Evolutionary conservation across 345 rosid species (phyloP), one percentile per base, ranked within the genome.

Genomic region (Ricinus communis): DNA sequence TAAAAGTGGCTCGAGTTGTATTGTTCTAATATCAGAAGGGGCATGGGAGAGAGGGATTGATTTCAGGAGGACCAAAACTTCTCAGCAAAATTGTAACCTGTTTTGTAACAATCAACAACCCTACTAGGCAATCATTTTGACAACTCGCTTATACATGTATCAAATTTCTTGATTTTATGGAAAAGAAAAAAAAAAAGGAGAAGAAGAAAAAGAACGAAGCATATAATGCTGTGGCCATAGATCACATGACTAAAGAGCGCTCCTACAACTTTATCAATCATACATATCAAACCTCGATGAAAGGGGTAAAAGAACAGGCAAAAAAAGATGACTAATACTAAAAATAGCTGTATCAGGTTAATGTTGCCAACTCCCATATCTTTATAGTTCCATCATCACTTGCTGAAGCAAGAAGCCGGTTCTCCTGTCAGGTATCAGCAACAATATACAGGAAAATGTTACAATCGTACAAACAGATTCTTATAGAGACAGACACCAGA

Each of bases 381-480:
- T 87, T 89, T 76, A 89, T 83, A 2, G 72, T 83, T 62, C 88
- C 93, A 71, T 94, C 97, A 70, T 94, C 98, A 57, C 98, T 85
- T 1, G 88, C 85, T 41, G 97, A 94, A 13, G 97, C 97, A 74
- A 94, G 87, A 24, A 90, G 77, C 49, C 82, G 83, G 45, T 59
- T 79, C 53, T 78, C 90, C 90, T 90, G 88, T 25, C 36, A 71
- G 69, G 21, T 52, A 22, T 50, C 65, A 61, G 68, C 30, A 54
- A 30, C 30, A 54, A 30, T 5, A 30, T 13, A 21, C 30, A 18
- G 49, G 9, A 5, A 31, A 21, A 46, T 5, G 16, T 33, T 61
- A 31, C 24, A 16, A 49, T 19, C 3, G 38, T n/a, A n/a, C n/a
- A n/a, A n/a, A n/a, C n/a, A n/a, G n/a, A n/a, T n/a, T n/a, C n/a